Evolutionary conservation across 139 green algal species (phyloP), one percentile per base, ranked within the genome.

Genomic region (Pycnococcus provasolii): DNA sequence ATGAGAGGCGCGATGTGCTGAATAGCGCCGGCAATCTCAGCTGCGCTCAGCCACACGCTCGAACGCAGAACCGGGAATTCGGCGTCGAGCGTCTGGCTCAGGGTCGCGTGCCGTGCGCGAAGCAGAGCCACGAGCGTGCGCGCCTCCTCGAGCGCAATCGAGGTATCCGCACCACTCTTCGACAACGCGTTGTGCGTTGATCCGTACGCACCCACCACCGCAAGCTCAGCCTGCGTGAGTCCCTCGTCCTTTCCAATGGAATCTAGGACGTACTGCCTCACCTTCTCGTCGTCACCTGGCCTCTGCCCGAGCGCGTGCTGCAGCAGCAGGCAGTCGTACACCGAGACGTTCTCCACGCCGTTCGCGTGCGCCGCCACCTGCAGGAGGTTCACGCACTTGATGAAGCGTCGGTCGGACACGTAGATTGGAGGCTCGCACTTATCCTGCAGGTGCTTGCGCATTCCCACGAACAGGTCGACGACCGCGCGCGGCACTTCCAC

Each of bases 381-480:
- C 58, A 95, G 72, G 66, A 95, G 26, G 5, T 13, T 39, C 39
- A 74, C 59, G 0, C 83, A 67, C 81, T 96, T 96, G 73, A 96
- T 85, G 60, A 96, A 85, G 53, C 89, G 84, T 11, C 90, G 80
- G 81, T 96, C 90, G 1, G 78, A 89, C 1, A 96, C 85, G 59
- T 95, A 96, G 42, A 95, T 80, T 0, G 89, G 87, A 1, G 89
- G 90, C 80, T 96, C 90, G 60, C 83, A 85, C 77, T 93, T 94
- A 71, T 96, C 87, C 70, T 80, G 82, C 58, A 94, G 76, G 60
- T 80, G 82, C 0, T 42, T 66, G 6, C 86, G 75, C 68, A 95
- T 76, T 72, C 91, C 87, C 3, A 83, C 80, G 60, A 95, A 62
- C 60, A 94, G 59, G 61, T 91, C 76, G 3, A 93, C 81, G 2